Conservation (phyloP, 768 basidiomycete species). For the Rhodotorula paludigena region DNA sequence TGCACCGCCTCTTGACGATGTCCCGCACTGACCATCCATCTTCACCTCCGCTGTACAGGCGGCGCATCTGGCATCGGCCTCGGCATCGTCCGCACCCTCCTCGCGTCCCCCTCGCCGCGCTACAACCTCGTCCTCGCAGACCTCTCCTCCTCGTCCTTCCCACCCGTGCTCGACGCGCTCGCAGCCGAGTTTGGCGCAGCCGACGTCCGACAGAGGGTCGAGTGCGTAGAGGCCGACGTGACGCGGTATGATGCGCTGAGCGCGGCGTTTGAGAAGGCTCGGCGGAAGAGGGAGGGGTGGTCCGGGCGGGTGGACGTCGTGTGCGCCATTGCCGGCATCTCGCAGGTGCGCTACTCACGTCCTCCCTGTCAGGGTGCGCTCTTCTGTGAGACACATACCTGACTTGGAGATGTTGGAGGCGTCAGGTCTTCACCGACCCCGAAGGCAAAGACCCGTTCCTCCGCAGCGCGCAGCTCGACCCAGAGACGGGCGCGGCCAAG, state of each 20-base stretch:
- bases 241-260: not conserved
- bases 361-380: too few relatives aligned
- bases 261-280: slow-evolving; percentile 3
- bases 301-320: not conserved
- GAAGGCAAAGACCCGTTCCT: slow-evolving; percentile 10
- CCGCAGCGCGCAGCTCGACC: not conserved
- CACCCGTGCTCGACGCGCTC: not conserved
- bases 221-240: not conserved
- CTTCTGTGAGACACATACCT: fast-evolving
- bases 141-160: not conserved
- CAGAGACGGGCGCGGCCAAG: not conserved
- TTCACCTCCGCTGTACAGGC: not conserved
- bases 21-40: too few relatives aligned
- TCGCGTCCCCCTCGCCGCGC: not conserved
- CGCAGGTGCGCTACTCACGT: not conserved
- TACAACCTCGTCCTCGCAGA: slow-evolving; percentile 10
- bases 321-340: not conserved
- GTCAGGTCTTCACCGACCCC: slow-evolving; percentile 2
- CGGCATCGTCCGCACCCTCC: not conserved
- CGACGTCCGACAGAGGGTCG: not conserved
- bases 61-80: not conserved
- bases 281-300: not conserved
- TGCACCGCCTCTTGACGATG: too few relatives aligned
- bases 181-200: not conserved
- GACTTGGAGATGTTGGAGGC: too few relatives aligned